Evolutionary conservation across 2,329 filamentous ascomycete genomes (phyloP), one percentile per base, ranked within the genome.

Genomic region (Scedosporium boydii): DNA sequence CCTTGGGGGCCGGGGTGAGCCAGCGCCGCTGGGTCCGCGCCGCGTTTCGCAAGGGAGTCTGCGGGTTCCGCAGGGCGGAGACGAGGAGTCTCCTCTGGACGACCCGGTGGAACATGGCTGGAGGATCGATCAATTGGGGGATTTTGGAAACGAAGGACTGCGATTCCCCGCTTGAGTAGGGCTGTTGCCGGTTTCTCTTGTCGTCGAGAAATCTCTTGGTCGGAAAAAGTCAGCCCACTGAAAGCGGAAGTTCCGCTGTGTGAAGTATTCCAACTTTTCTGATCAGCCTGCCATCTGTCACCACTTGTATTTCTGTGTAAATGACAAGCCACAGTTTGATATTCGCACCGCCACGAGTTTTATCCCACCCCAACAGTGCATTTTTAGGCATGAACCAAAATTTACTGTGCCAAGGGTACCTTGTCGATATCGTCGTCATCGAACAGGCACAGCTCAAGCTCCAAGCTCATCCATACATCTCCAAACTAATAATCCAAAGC

Each of bases 1-100:
- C 75, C 68, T 79, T 82, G 4, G 85, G 85, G 26, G 85, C 80
- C 10, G 82, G 76, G 61, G 83, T 77, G 62, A 83, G 71, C 66
- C 75, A 77, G 67, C 80, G 78, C 66, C 82, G 75, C 67, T 80
- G 77, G 14, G 61, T 23, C 53, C 59, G 38, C 41, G 57, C n/a
- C 23, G 58, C 57, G 56, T 42, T 59, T 48, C 61, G 64, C 23
- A 62, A 60, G 58, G 58, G 60, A n/a, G 63, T 57, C 56, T 55
- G 61, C 27, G 3, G 27, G 57, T 60, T 61, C 57, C 56, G 34
- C 14, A 58, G 58, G 26, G 44, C 46, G 29, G 48, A n/a, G 42
- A 58, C 42, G 48, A 23, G 46, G 58, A 63, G 58, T 41, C 62
- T 60, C 51, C 51, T 38, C 27, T 58, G 62, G 16, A 61, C 29